Conservation (phyloP, 2,329 filamentous ascomycete species). For the Botryotinia narcissicola region DNA sequence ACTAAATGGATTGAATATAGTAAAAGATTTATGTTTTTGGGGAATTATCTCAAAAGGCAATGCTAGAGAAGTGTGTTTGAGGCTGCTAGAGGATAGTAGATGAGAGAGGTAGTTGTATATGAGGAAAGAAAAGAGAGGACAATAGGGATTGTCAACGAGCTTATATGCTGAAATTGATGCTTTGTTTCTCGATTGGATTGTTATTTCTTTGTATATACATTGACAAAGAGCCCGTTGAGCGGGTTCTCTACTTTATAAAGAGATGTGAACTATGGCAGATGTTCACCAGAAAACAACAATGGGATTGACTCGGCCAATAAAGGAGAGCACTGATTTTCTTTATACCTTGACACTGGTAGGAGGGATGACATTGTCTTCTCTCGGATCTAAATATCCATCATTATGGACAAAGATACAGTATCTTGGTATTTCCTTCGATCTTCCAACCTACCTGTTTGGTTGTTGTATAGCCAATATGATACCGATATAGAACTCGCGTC, state of each 20-base stretch:
- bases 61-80: neutral
- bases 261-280: neutral
- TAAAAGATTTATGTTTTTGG: neutral
- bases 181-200: slow-evolving; percentile 10
- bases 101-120: neutral
- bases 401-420: neutral
- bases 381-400: neutral
- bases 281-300: neutral
- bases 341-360: neutral
- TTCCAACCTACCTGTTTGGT: neutral
- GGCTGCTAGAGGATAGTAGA: neutral
- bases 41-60: neutral
- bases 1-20: slow-evolving; percentile 1
- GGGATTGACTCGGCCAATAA: neutral
- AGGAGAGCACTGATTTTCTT: neutral
- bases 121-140: slow-evolving; percentile 9
- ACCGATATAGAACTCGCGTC: neutral
- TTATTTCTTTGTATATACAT: neutral
- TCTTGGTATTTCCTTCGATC: neutral
- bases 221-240: neutral
- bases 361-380: neutral
- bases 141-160: slow-evolving; percentile 23
- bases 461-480: neutral
- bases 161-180: slow-evolving; percentile 12
- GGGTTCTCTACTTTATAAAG: neutral